A percentile compares a stretch with the other conserved stretches of the same genome.
phyloP scores from a whole-genome alignment of 2,329 filamentous ascomycete species.

The Colletotrichum navitas region DNA sequence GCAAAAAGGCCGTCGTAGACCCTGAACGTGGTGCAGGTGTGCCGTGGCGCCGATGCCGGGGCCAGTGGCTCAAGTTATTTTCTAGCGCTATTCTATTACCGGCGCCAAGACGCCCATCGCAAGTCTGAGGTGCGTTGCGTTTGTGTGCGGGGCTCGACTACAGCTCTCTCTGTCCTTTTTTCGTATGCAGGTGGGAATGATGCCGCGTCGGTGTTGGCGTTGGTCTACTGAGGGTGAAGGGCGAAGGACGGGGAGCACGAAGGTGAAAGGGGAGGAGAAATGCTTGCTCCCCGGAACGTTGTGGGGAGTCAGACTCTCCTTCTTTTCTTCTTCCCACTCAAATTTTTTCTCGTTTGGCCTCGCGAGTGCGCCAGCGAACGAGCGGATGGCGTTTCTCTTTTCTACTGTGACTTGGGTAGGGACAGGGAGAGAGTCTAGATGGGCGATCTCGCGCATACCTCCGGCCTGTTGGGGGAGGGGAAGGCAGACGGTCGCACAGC shows the following conservation, averaged over 20 bases:
- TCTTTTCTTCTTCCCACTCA: not conserved
- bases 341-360: not conserved
- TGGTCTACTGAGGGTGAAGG: not conserved
- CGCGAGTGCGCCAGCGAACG: not conserved
- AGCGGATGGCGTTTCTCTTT: not conserved
- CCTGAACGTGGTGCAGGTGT: not conserved
- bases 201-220: not conserved
- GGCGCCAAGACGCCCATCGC: constrained; percentile 1
- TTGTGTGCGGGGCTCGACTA: not conserved
- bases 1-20: not conserved
- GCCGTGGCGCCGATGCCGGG: not conserved
- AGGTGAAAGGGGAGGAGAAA: not conserved
- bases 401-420: not conserved
- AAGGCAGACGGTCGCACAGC: not conserved
- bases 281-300: not conserved
- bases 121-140: not conserved
- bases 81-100: constrained; percentile 27
- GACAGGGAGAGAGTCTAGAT: not conserved
- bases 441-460: not conserved
- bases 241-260: not conserved
- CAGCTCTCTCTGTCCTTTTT: not conserved
- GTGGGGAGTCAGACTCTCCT: not conserved
- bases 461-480: not conserved
- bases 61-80: constrained; percentile 25
- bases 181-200: not conserved